These are phyloP conservation scores for Trichaptum fuscoviolaceum DNA, from an alignment of 768 basidiomycete genomes.

Conservation along the genomic window DNA sequence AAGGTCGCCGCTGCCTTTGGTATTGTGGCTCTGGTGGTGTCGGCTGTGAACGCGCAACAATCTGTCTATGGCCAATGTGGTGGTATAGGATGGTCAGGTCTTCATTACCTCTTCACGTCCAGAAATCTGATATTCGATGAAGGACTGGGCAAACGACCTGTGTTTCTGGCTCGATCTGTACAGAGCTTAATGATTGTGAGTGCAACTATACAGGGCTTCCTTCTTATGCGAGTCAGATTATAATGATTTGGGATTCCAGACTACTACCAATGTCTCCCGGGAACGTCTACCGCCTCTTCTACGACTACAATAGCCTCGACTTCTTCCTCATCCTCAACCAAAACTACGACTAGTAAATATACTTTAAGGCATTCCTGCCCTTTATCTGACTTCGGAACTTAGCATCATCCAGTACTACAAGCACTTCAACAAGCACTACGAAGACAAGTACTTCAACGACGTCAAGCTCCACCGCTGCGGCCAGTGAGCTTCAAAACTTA, in stretches of 20 bases:
- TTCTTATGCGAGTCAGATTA: background rate
- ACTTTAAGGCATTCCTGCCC: background rate
- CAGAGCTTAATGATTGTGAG: constrained; percentile 39
- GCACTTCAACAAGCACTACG: constrained; percentile 6
- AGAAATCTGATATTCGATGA: background rate
- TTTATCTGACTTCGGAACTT: background rate
- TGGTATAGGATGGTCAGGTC: constrained; percentile 37
- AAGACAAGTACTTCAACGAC: constrained; percentile 6
- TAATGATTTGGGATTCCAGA: constrained; percentile 21
- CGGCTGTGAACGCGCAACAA: constrained; percentile 31
- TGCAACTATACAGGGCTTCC: background rate
- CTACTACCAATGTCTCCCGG: constrained; percentile 48
- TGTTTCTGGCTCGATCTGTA: constrained; percentile 39
- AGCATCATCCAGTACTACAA: constrained; percentile 11
- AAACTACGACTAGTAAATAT: constrained; percentile 12
- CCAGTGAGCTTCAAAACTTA: background rate
- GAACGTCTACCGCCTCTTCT: constrained; percentile 25
- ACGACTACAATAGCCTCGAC: constrained; percentile 19
- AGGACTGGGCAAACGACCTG: constrained; percentile 50
- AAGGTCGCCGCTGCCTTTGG: background rate
- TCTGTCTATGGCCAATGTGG: constrained; percentile 43
- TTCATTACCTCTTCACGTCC: background rate
- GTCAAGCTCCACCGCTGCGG: constrained; percentile 5
- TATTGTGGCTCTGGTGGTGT: constrained; percentile 19
- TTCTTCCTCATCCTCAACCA: constrained; percentile 6